Evolutionary conservation across 352 stramenopile genomes (phyloP).

Genomic region (Pythium insidiosum): DNA sequence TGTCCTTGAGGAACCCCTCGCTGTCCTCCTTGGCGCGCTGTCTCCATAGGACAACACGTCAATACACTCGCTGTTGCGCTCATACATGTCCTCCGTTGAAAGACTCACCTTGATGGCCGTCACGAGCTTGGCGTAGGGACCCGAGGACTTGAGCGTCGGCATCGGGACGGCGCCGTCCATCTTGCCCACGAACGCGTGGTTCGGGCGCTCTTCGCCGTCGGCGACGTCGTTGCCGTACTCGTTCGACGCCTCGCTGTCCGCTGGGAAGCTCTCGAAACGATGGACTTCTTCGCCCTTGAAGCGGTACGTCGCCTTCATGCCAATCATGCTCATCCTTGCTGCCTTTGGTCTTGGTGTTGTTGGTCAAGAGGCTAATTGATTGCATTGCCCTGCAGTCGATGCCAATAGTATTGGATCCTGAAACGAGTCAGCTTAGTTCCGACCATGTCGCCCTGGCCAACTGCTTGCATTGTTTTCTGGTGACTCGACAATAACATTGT

Average conservation of each 20-base stretch:
- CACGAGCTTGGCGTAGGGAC: slow-evolving; percentile 62
- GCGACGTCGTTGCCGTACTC: slow-evolving; percentile 38
- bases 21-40: slow-evolving; percentile 77
- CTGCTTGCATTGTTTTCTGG: no score
- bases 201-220: slow-evolving; percentile 30
- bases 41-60: not conserved
- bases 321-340: slow-evolving; percentile 1
- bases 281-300: slow-evolving; percentile 67
- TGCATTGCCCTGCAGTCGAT: no score
- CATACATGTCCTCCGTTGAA: no score
- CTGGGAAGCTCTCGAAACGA: slow-evolving; percentile 60
- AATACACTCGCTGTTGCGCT: not conserved
- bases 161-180: slow-evolving; percentile 60
- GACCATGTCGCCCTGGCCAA: no score
- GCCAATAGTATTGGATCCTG: no score
- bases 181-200: slow-evolving; percentile 59
- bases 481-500: no score
- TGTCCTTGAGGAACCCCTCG: slow-evolving; percentile 73
- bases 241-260: slow-evolving; percentile 44
- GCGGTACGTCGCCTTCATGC: slow-evolving; percentile 50
- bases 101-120: slow-evolving; percentile 72
- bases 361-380: no score
- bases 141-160: slow-evolving; percentile 52
- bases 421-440: no score
- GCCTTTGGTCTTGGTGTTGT: slow-evolving; percentile 4